Base-by-base conservation (phyloP, 495 filamentous ascomycete species). In the Hypoxylon perforatum region DNA sequence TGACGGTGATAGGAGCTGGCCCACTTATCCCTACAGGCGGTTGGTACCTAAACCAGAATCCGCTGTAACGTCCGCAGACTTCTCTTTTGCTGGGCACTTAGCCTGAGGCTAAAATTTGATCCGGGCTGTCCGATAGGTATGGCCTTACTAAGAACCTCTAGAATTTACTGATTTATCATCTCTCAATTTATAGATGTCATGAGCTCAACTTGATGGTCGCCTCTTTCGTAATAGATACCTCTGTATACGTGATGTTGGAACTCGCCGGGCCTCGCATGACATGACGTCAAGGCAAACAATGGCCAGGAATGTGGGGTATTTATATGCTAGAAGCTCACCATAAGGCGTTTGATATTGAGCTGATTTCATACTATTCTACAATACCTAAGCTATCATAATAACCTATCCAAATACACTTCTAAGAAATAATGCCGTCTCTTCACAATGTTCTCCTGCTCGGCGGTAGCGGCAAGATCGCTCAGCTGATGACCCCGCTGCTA, bases 401-500 rank as follows among this genome's bases (percentile, higher is more conserved):
- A 3, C 15, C 14, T 17, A 3, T 8, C 2, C 8, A 17, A 15
- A 15, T 42, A 12, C 11, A 14, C 15, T 17, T 17, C 4, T 42
- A 15, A n/a, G 50, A n/a, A 59, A 58, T 14, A 5, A 69, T 65
- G 61, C 21, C 66, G 6, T 64, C 66, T 45, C 36, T 69, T 42
- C 80, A 74, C 54, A 75, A 87, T 69, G 86, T 92, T 55, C 86
- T 93, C 48, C 78, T 95, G 39, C 87, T 96, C 39, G 92, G 92
- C 63, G 91, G 91, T 67, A 91, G 92, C 80, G 92, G 92, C 77
- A 92, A 92, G 75, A 75, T 95, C 47, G 86, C 90, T 58, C 85
- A 90, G 38, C 80, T 90, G n/a, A 81, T 94, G 10, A 95, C 91
- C n/a, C 87, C 87, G 1, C 81, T 92, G 54, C 86, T 94, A 36